These are phyloP conservation scores for Chimonanthus salicifolius DNA, from an alignment of 164 flowering plant genomes.

Conservation along the genomic window DNA sequence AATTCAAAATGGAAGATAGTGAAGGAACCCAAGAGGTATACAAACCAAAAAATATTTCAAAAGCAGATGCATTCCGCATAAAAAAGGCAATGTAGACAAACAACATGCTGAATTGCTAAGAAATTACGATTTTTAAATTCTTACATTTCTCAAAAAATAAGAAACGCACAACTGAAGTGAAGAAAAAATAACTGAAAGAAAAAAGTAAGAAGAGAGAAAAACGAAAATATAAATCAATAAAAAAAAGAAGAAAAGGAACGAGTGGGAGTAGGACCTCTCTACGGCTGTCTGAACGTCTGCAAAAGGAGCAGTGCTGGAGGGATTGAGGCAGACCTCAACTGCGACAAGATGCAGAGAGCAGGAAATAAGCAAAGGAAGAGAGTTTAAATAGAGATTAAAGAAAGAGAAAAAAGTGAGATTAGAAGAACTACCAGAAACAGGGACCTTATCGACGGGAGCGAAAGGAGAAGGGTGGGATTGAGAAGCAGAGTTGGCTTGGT, in stretches of 20 bases:
- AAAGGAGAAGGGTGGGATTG: constrained; percentile 25
- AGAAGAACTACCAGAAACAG: constrained; percentile 57
- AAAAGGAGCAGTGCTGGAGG: constrained; percentile 72
- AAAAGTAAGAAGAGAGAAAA: background rate
- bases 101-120: no score
- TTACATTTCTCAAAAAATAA: background rate
- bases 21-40: no score
- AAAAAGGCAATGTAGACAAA: no score
- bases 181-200: background rate
- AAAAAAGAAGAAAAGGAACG: background rate
- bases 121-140: background rate
- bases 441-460: constrained; percentile 47
- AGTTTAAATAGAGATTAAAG: background rate
- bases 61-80: no score
- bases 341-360: constrained; percentile 8
- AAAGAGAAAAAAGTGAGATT: background rate
- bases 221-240: no score
- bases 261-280: constrained; percentile 47
- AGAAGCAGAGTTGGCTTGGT: constrained; percentile 19
- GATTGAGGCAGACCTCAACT: constrained; percentile 91
- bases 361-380: background rate
- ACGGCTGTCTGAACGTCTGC: constrained; percentile 66
- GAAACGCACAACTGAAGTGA: background rate
- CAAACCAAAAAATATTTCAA: no score
- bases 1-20: no score